Evolutionary conservation across 352 stramenopile genomes (phyloP).

Genomic region (Globisporangium solare): DNA sequence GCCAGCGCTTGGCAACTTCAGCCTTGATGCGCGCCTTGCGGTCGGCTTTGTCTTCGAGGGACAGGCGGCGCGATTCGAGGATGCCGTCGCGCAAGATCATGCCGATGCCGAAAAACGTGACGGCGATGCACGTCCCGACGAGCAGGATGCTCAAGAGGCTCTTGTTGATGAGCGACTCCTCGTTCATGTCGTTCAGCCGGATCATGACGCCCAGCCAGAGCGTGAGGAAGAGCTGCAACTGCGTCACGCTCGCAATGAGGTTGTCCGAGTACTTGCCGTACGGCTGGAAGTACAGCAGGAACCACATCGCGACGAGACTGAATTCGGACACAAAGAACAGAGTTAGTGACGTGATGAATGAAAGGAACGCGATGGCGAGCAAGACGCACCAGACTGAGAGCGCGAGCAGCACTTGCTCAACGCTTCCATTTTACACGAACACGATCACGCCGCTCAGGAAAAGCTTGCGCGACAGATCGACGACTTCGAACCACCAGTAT

Average conservation of each 20-base stretch:
- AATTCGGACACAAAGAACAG: background rate
- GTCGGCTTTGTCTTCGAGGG: slow-evolving; percentile 31
- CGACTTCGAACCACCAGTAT: slow-evolving; percentile 82
- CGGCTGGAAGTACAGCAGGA: slow-evolving; percentile 71
- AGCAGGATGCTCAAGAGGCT: slow-evolving; percentile 56
- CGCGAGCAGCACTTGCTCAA: slow-evolving; percentile 63
- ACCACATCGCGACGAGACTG: slow-evolving; percentile 70
- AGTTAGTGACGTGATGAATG: background rate
- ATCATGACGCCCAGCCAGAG: slow-evolving; percentile 80
- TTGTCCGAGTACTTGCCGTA: slow-evolving; percentile 72
- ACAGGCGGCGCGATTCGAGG: slow-evolving; percentile 36
- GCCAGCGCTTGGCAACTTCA: slow-evolving; percentile 38
- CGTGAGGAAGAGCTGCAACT: slow-evolving; percentile 77
- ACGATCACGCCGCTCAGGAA: slow-evolving; percentile 71
- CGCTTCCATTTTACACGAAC: slow-evolving; percentile 66
- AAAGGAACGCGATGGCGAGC: background rate
- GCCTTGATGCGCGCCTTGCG: slow-evolving; percentile 34
- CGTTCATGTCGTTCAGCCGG: slow-evolving; percentile 55
- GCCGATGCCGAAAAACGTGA: slow-evolving; percentile 53
- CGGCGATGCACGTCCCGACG: slow-evolving; percentile 51
- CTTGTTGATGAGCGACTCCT: slow-evolving; percentile 62
- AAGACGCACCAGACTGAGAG: slow-evolving; percentile 51
- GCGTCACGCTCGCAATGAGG: slow-evolving; percentile 64
- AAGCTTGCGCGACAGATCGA: slow-evolving; percentile 74
- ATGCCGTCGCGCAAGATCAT: slow-evolving; percentile 62